Evolutionary conservation across 78 protist genomes (phyloP), one percentile per base, ranked within the genome.

Genomic region (Dictyostelium purpureum): DNA sequence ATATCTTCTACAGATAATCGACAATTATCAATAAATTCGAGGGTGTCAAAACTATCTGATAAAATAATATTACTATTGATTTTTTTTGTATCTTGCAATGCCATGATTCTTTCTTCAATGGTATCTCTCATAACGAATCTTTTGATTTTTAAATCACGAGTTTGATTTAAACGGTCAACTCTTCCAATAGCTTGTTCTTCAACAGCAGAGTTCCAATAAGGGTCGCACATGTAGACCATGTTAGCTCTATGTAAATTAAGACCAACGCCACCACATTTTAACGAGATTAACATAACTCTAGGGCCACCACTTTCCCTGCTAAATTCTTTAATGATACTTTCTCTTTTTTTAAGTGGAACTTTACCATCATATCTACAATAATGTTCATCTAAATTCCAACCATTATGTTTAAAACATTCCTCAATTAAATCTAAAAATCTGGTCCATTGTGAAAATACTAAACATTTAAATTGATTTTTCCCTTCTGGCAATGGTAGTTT

Each of bases 131-230:
- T 74, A 19, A 92, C 51, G 14, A 74, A 45, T 56, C 98, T 89
- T 12, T 9, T 11, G 18, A 98, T 95, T 12, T 11, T 14, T n/a
- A 98, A 98, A 12, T 91, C 73, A 6, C 43, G 28, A 3, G 31
- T 35, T 79, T 98, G 99, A 16, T 98, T 98, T 11, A 98, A 80
- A 18, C 99, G 91, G 67, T 97, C 97, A 1, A 96, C 98, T 6
- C 99, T 94, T 40, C 98, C 96, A 35, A 98, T 97, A 11, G 99
- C 99, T 66, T 98, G 99, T 21, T 79, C 47, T 85, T 97, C 99
- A 10, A 89, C 35, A 18, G 90, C 56, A 19, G 81, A 69, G 5
- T 26, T 94, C 93, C 77, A 65, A 97, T 97, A 96, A 12, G 96
- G 96, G 63, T 97, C 99, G 69, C 95, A 24, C 21, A 93, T 1